Evolutionary conservation across 73 alveolate species (phyloP), one percentile per base, ranked within the genome.

Genomic region (Paraurostyla sp.): DNA sequence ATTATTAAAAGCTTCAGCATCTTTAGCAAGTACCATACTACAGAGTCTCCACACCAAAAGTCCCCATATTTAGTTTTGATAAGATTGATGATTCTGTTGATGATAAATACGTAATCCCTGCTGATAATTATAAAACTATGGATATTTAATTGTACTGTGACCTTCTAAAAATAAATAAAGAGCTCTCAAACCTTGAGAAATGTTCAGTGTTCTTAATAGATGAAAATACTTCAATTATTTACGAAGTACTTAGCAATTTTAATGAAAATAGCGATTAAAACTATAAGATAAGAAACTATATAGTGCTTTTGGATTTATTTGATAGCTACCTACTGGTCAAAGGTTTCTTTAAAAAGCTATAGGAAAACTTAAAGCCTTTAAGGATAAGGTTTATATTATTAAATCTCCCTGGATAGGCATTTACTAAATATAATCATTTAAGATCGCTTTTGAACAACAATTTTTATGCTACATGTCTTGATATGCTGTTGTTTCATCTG

Each of bases 211-310:
- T 85, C 73, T 33, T 85, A 16, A 29, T 65, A 43, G 92, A 85
- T 85, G 87, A 85, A 36, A 45, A 65, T 23, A 85, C 92, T 0
- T 85, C 92, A 0, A 40, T 85, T 43, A 49, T 85, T 27, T 85
- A 85, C 52, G 23, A 63, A 27, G 32, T 85, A 22, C 4, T 81
- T 22, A 22, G 23, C 1, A 65, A 40, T 38, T 7, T 4, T n/a
- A n/a, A n/a, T n/a, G 52, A 62, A 23, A 46, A 46, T 46, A 46
- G 22, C 58, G 13, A 46, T 15, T 13, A 46, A 20, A 46, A 13
- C 18, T 20, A 46, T 46, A 46, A 20, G 58, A 23, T 48, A 9
- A 51, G 16, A 18, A 65, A 65, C 54, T 85, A 16, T 42, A 48
- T 85, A 0, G 69, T 85, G 16, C 49, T 85, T 0, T 40, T 50